Conservation (phyloP, 345 rosid species). For the Odontarrhena argentea region DNA sequence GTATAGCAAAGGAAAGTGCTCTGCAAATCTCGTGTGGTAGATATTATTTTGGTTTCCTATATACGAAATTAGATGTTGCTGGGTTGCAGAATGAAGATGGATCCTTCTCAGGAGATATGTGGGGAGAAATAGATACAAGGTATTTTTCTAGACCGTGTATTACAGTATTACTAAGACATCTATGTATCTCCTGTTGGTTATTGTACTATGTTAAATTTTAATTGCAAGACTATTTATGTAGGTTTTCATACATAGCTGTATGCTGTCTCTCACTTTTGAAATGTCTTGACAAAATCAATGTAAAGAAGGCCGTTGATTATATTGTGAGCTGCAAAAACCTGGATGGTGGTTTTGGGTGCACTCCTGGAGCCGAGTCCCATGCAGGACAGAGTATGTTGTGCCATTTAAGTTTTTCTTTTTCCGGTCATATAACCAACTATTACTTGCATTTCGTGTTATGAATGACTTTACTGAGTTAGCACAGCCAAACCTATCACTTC, state of each 20-base stretch:
- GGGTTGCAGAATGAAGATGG: constrained; percentile 92
- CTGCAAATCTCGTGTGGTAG: neutral
- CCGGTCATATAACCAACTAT: neutral
- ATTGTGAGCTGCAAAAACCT: constrained; percentile 86
- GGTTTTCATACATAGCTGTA: constrained; percentile 87
- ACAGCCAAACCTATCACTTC: neutral
- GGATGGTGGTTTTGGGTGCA: constrained; percentile 97
- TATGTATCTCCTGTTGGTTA: neutral
- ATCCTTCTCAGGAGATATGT: constrained; percentile 88
- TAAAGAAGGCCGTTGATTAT: constrained; percentile 75
- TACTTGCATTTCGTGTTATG: neutral
- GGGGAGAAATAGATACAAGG: constrained; percentile 98
- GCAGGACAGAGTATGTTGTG: constrained; percentile 84
- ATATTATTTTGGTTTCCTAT: constrained; percentile 32
- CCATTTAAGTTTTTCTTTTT: neutral
- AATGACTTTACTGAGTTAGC: neutral
- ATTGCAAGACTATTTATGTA: constrained; percentile 26
- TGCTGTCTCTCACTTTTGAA: constrained; percentile 78
- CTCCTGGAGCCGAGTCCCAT: constrained; percentile 94
- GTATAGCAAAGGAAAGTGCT: neutral
- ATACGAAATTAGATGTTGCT: constrained; percentile 55
- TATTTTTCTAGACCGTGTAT: constrained; percentile 38
- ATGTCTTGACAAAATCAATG: constrained; percentile 64
- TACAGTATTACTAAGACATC: constrained; percentile 1
- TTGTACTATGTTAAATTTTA: constrained; percentile 20